These are phyloP conservation scores for Saccharomycopsis hybrid DNA, from an alignment of 1,139 yeast genomes.

Conservation along the genomic window DNA sequence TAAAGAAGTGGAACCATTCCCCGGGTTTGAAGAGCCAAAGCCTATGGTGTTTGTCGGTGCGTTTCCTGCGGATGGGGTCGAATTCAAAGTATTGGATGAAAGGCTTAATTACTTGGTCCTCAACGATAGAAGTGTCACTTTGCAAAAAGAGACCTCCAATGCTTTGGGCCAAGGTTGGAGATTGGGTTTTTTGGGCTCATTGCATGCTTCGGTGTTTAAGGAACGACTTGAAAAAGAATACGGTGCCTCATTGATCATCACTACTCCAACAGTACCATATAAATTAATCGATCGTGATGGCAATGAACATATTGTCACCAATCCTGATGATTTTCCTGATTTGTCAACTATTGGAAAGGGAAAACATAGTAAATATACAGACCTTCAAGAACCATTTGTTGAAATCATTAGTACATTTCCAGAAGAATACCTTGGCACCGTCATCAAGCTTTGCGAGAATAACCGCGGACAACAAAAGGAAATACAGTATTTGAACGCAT, in stretches of 20 bases:
- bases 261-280: constrained; percentile 96
- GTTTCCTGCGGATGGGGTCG: constrained; percentile 92
- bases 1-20: constrained; percentile 64
- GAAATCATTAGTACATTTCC: constrained; percentile 91
- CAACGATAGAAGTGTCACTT: constrained; percentile 85
- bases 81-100: constrained; percentile 84
- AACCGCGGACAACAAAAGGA: constrained; percentile 82
- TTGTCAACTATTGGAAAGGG: constrained; percentile 30
- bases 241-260: constrained; percentile 85
- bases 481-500: constrained; percentile 65
- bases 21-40: constrained; percentile 94
- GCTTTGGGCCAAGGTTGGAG: constrained; percentile 99
- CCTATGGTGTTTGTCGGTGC: constrained; percentile 99
- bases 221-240: constrained; percentile 89
- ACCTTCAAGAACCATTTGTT: constrained; percentile 81
- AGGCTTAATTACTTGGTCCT: constrained; percentile 81
- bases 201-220: constrained; percentile 92
- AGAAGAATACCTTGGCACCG: constrained; percentile 78
- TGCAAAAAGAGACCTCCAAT: constrained; percentile 85
- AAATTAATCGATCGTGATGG: constrained; percentile 64
- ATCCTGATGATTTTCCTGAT: constrained; percentile 91
- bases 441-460: constrained; percentile 77
- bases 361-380: constrained; percentile 40
- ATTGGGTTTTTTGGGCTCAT: constrained; percentile 85
- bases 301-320: constrained; percentile 57